Percentiles rank a stretch among this genome's conserved stretches.
Evolutionary conservation across 2,329 filamentous ascomycete genomes (phyloP).

Genomic region (Metarhizium sp.): DNA sequence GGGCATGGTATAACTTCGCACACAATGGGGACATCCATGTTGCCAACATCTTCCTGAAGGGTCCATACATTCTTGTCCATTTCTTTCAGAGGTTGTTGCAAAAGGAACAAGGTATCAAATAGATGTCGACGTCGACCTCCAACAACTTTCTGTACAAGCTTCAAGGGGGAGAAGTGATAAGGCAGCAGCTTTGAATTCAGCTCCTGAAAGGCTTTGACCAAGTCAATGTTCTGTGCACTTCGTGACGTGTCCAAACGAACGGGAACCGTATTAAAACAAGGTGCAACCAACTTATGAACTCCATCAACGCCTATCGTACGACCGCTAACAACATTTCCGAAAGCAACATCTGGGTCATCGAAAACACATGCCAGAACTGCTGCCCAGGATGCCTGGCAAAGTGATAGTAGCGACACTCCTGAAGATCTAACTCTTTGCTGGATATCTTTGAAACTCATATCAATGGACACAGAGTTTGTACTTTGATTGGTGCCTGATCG

Average conservation of each 20-base stretch:
- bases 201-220: constrained; percentile 51
- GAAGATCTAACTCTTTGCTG: constrained; percentile 40
- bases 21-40: constrained; percentile 69
- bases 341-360: constrained; percentile 59
- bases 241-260: constrained; percentile 47
- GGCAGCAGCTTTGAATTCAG: constrained; percentile 52
- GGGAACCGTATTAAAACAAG: constrained; percentile 87
- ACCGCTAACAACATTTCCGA: constrained; percentile 79
- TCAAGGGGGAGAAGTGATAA: constrained; percentile 67
- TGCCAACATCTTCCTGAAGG: constrained; percentile 44
- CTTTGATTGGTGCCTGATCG: constrained; percentile 17
- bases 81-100: constrained; percentile 57
- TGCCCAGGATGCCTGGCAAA: constrained; percentile 67
- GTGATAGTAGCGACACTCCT: constrained; percentile 52
- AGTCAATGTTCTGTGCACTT: constrained; percentile 39
- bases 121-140: constrained; percentile 39
- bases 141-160: constrained; percentile 53
- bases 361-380: constrained; percentile 50
- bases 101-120: constrained; percentile 73
- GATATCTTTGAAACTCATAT: constrained; percentile 32
- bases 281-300: constrained; percentile 67
- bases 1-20: constrained; percentile 59
- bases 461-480: constrained; percentile 18
- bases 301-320: constrained; percentile 57
- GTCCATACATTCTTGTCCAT: constrained; percentile 49